Conservation (phyloP, 371 early-diverging fungal species). For the Mucor sp. region DNA sequence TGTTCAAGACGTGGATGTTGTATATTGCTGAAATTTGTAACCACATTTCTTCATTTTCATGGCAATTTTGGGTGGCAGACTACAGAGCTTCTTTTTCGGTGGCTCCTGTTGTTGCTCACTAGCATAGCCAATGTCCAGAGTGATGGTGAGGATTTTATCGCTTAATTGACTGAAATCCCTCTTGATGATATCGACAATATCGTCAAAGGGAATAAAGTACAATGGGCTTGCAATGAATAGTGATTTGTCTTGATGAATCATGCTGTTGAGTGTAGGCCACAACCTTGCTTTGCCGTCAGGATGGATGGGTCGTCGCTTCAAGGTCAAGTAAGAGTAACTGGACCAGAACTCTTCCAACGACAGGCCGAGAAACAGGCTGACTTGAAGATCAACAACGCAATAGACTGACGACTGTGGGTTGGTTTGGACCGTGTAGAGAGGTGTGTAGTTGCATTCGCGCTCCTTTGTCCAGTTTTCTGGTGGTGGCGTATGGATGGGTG, state of each 20-base stretch:
- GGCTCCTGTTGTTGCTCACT: neutral
- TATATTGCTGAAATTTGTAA: neutral
- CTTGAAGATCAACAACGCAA: constrained; percentile 70
- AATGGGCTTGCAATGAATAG: constrained; percentile 56
- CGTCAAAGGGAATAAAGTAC: constrained; percentile 68
- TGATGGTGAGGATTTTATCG: constrained; percentile 64
- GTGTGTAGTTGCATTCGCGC: constrained; percentile 32
- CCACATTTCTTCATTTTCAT: constrained; percentile 45
- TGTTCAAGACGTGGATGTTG: neutral
- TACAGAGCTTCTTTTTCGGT: constrained; percentile 23
- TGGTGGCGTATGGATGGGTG: constrained; percentile 48
- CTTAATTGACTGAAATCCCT: constrained; percentile 61
- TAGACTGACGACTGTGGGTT: constrained; percentile 24
- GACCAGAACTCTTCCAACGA: constrained; percentile 45
- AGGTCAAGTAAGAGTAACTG: constrained; percentile 56
- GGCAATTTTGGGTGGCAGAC: constrained; percentile 48
- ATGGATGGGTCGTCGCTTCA: constrained; percentile 16
- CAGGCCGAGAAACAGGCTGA: constrained; percentile 60
- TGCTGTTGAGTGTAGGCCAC: constrained; percentile 66
- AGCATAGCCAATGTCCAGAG: constrained; percentile 55
- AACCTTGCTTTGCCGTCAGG: constrained; percentile 58
- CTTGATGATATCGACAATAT: constrained; percentile 60
- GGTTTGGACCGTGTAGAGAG: constrained; percentile 67
- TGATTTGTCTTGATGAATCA: constrained; percentile 37
- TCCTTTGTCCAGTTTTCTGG: constrained; percentile 40